phyloP scores from a whole-genome alignment of 2,329 filamentous ascomycete species.

The Aureobasidium sp. region DNA sequence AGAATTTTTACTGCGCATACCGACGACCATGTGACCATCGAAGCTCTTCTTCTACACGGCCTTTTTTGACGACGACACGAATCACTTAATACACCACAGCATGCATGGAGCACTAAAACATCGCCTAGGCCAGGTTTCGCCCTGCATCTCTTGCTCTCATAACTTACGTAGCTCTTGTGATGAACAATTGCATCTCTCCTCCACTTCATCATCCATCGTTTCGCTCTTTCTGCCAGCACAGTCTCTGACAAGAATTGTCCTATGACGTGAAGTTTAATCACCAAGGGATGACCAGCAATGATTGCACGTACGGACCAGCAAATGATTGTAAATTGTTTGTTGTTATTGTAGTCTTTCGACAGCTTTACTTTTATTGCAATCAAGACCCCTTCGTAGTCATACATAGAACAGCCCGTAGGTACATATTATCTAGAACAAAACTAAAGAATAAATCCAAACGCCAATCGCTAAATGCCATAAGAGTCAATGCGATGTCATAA shows the following conservation, averaged over 20 bases:
- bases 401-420: not conserved
- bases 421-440: not conserved
- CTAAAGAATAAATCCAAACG: not conserved
- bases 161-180: not conserved
- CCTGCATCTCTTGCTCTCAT: not conserved
- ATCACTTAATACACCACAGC: not conserved
- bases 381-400: not conserved
- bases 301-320: no score
- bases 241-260: no score
- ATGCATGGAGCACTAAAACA: not conserved
- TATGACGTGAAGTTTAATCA: no score
- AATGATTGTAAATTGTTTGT: not conserved
- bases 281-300: no score
- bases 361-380: not conserved
- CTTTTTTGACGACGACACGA: not conserved
- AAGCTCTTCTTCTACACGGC: not conserved
- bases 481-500: not conserved
- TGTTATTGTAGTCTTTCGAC: not conserved
- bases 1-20: not conserved
- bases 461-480: conserved; percentile 10
- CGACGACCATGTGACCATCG: not conserved
- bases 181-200: not conserved
- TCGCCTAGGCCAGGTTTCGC: not conserved
- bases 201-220: not conserved
- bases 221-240: not conserved